These are phyloP conservation scores for Colletotrichum sublineola DNA, from an alignment of 2,329 filamentous ascomycete species.

Conservation along the genomic window DNA sequence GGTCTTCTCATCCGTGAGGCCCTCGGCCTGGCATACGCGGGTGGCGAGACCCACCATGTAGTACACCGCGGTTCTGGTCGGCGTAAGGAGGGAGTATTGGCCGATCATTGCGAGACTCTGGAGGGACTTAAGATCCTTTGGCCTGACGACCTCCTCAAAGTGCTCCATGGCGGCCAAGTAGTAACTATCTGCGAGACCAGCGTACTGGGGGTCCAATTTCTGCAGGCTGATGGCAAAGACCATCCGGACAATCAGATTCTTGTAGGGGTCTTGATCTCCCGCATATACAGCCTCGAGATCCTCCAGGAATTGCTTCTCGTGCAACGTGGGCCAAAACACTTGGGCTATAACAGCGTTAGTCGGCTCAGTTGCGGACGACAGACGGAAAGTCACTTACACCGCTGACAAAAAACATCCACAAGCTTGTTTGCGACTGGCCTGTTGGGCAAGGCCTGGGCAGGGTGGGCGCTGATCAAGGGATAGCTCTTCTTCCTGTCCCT, in stretches of 20 bases:
- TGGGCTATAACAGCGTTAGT: slow-evolving; percentile 71
- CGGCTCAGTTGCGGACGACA: slow-evolving; percentile 32
- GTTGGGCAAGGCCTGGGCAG: slow-evolving; percentile 81
- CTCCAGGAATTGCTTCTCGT: slow-evolving; percentile 82
- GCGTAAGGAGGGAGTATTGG: slow-evolving; percentile 92
- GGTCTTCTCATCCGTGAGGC: slow-evolving; percentile 89
- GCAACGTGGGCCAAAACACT: slow-evolving; percentile 87
- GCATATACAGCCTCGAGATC: slow-evolving; percentile 87
- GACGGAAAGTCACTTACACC: slow-evolving; percentile 69
- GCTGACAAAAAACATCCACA: slow-evolving; percentile 86
- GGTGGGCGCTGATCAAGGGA: slow-evolving; percentile 87
- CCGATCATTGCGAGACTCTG: slow-evolving; percentile 91
- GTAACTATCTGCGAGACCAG: slow-evolving; percentile 94
- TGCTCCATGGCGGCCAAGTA: slow-evolving; percentile 90
- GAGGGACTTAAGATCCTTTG: slow-evolving; percentile 91
- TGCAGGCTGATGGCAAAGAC: slow-evolving; percentile 96
- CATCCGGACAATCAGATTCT: slow-evolving; percentile 90
- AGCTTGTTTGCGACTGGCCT: slow-evolving; percentile 81
- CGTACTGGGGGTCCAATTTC: slow-evolving; percentile 89
- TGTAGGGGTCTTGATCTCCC: slow-evolving; percentile 81
- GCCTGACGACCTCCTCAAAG: slow-evolving; percentile 84
- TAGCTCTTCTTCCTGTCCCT: slow-evolving; percentile 84
- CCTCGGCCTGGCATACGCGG: slow-evolving; percentile 89
- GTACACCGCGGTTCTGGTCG: slow-evolving; percentile 91
- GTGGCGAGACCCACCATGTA: slow-evolving; percentile 92